These are phyloP conservation scores for Yamadazyma diddensiae DNA, from an alignment of 1,139 yeast genomes.

Conservation along the genomic window DNA sequence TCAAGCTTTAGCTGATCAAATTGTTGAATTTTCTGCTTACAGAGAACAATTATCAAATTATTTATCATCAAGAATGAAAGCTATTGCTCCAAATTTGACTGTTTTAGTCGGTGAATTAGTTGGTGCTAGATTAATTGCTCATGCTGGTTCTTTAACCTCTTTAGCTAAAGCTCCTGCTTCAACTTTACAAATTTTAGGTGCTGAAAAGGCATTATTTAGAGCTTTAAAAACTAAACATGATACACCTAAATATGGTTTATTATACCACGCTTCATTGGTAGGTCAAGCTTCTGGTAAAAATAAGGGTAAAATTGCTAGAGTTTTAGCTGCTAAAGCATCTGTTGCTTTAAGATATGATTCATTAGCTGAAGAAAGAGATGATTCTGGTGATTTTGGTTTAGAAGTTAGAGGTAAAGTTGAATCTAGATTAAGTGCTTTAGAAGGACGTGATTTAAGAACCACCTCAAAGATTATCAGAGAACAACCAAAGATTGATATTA, in stretches of 20 bases:
- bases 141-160: constrained; percentile 95
- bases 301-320: constrained; percentile 99
- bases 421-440: constrained; percentile 88
- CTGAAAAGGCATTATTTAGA: constrained; percentile 97
- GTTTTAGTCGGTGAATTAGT: constrained; percentile 97
- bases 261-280: constrained; percentile 94
- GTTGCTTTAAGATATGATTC: constrained; percentile 96
- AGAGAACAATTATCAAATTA: constrained; percentile 85
- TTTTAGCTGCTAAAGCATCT: constrained; percentile 97
- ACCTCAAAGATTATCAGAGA: constrained; percentile 74
- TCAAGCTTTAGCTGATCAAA: constrained; percentile 88
- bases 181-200: constrained; percentile 96
- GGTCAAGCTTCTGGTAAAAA: constrained; percentile 96
- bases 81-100: constrained; percentile 95
- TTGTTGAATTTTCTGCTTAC: constrained; percentile 89
- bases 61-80: constrained; percentile 92
- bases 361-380: constrained; percentile 94
- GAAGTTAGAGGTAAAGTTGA: constrained; percentile 93
- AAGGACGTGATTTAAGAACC: constrained; percentile 89
- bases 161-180: constrained; percentile 98
- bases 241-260: constrained; percentile 97
- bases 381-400: constrained; percentile 89
- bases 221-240: constrained; percentile 98
- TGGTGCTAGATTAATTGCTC: constrained; percentile 97
- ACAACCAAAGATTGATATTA: constrained; percentile 77